Evolutionary conservation across 2,329 filamentous ascomycete genomes (phyloP).

Genomic region (Aureobasidium sp.): DNA sequence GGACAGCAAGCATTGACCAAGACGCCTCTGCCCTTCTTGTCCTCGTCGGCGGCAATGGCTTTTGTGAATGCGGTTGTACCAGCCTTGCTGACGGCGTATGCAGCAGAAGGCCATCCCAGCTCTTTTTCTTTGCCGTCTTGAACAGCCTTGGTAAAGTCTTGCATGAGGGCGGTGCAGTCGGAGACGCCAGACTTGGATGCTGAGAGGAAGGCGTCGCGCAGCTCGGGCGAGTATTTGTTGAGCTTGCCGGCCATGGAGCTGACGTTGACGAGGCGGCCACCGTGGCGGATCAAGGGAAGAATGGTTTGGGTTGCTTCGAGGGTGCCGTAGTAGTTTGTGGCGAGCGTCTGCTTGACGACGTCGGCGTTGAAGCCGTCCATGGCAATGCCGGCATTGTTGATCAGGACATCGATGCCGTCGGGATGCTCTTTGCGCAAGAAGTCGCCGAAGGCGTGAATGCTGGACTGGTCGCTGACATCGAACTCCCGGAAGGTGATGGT

Average conservation of each 20-base stretch:
- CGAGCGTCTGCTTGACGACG: conserved; percentile 44
- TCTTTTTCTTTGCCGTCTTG: conserved; percentile 40
- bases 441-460: conserved; percentile 38
- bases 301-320: conserved; percentile 40
- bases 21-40: conserved; percentile 21
- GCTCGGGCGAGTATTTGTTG: conserved; percentile 39
- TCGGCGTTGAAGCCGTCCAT: conserved; percentile 41
- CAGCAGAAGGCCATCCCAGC: conserved; percentile 44
- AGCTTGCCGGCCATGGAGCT: conserved; percentile 41
- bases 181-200: conserved; percentile 31
- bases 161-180: conserved; percentile 44
- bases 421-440: conserved; percentile 40
- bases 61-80: conserved; percentile 32
- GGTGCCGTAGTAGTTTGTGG: conserved; percentile 48
- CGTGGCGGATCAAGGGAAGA: conserved; percentile 40
- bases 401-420: conserved; percentile 45
- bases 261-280: conserved; percentile 45
- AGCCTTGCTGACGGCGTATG: conserved; percentile 41
- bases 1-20: conserved; percentile 33
- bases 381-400: conserved; percentile 49
- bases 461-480: conserved; percentile 42
- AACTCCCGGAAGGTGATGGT: conserved; percentile 43
- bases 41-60: conserved; percentile 27
- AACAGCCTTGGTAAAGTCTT: conserved; percentile 43
- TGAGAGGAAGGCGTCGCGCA: conserved; percentile 38